These are phyloP conservation scores for Ogataea nitratoaversa DNA, from an alignment of 805 yeast species.

Conservation along the genomic window DNA sequence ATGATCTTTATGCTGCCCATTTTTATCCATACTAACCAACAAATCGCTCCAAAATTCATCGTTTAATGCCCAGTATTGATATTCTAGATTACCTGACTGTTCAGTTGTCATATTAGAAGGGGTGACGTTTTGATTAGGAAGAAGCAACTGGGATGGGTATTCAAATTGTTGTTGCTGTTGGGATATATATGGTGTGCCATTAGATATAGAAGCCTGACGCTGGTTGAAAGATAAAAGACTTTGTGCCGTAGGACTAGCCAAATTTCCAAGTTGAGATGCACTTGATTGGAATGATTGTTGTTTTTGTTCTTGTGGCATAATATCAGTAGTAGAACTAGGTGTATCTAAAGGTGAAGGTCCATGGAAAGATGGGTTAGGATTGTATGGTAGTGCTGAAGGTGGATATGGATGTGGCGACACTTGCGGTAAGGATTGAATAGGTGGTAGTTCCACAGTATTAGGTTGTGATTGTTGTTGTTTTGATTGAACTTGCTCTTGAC, in stretches of 20 bases:
- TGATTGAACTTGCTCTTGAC: background rate
- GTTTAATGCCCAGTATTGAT: slow-evolving; percentile 50
- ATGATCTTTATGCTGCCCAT: slow-evolving; percentile 10
- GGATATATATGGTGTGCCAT: no score
- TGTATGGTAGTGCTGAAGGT: background rate
- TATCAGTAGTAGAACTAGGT: no score
- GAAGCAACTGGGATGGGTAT: background rate
- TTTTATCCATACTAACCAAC: slow-evolving; percentile 26
- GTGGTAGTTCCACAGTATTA: background rate
- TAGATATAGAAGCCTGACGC: background rate
- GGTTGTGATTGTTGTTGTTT: background rate
- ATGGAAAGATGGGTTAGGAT: background rate
- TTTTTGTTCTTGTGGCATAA: slow-evolving; percentile 13
- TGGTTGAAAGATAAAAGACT: no score
- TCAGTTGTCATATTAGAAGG: background rate
- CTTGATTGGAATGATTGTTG: slow-evolving; percentile 8
- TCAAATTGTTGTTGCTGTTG: background rate
- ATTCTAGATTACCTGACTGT: slow-evolving; percentile 33
- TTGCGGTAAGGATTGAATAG: background rate
- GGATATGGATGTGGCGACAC: background rate
- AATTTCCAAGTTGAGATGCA: no score
- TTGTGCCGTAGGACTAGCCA: no score
- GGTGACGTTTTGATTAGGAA: background rate
- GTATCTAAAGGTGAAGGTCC: no score
- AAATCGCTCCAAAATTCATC: slow-evolving; percentile 73